A percentile compares a stretch with the other conserved stretches of the same genome.
Conservation (phyloP, 2,329 filamentous ascomycete species). For the Monilinia polystroma region DNA sequence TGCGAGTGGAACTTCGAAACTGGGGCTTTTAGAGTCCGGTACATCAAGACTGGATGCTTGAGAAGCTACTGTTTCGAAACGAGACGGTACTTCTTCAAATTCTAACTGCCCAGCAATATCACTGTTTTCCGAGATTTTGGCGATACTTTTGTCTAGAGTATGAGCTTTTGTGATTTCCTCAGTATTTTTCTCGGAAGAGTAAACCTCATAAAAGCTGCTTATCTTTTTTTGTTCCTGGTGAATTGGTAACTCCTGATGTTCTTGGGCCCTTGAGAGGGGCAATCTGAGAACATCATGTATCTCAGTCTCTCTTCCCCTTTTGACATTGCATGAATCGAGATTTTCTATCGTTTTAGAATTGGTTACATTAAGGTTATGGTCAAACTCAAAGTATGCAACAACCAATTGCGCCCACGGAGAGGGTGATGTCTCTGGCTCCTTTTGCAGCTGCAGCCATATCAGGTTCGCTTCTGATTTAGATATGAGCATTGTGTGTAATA, state of each 20-base stretch:
- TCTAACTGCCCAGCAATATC: no score
- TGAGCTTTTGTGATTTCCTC: background rate
- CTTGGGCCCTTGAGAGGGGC: background rate
- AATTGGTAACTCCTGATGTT: background rate
- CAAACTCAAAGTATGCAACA: conserved; percentile 30
- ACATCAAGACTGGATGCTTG: background rate
- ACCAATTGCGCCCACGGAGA: conserved; percentile 35
- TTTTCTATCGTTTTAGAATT: background rate
- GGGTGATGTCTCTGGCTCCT: conserved; percentile 25
- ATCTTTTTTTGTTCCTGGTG: background rate
- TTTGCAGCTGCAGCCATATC: conserved; percentile 25
- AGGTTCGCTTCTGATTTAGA: conserved; percentile 30
- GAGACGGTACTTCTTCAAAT: background rate
- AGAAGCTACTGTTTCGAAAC: background rate
- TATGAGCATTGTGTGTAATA: conserved; percentile 27
- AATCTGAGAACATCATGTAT: background rate
- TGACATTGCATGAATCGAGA: no score
- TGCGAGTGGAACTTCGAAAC: background rate
- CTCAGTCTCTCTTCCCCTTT: background rate
- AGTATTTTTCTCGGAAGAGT: background rate
- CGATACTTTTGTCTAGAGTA: no score
- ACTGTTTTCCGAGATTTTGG: background rate
- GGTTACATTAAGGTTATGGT: background rate
- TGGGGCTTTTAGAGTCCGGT: no score
- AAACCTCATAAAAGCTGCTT: background rate